Evolutionary conservation across 768 basidiomycete genomes (phyloP).

Genomic region (Lactifluus volemus): DNA sequence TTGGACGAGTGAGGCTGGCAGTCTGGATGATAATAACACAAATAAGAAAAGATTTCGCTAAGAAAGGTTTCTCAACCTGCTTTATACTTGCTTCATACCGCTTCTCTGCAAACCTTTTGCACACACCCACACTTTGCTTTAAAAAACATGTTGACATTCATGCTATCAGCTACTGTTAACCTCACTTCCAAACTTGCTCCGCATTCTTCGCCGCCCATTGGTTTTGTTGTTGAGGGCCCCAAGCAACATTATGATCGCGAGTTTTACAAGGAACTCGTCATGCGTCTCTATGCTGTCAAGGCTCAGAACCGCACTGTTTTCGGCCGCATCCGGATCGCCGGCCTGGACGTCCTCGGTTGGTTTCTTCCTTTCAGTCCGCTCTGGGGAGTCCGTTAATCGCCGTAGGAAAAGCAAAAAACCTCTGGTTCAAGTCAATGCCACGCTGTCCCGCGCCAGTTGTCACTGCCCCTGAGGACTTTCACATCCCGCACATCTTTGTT

Average conservation of each 20-base stretch:
- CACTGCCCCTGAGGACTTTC: not conserved
- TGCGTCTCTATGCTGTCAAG: not conserved
- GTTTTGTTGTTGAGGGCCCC: not conserved
- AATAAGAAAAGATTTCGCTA: not conserved
- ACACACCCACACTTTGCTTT: not conserved
- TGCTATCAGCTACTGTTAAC: not conserved
- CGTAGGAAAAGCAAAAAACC: not conserved
- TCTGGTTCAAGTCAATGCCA: not conserved
- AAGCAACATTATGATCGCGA: not conserved
- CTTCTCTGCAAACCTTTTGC: not conserved
- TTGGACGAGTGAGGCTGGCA: not conserved
- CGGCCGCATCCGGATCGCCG: not conserved
- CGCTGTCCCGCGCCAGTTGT: not conserved
- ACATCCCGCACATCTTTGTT: not conserved
- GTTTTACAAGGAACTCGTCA: not conserved
- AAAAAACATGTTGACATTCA: constrained; percentile 1
- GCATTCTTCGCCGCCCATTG: not conserved
- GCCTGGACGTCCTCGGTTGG: not conserved
- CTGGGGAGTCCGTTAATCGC: not conserved
- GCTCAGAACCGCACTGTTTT: not conserved
- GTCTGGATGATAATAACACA: not conserved
- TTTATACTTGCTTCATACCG: not conserved
- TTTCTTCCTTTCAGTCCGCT: not conserved
- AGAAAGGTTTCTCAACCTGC: not conserved
- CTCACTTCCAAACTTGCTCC: not conserved